phyloP scores from a whole-genome alignment of 1,284 basidiomycete genomes.

The Trametes sp. region DNA sequence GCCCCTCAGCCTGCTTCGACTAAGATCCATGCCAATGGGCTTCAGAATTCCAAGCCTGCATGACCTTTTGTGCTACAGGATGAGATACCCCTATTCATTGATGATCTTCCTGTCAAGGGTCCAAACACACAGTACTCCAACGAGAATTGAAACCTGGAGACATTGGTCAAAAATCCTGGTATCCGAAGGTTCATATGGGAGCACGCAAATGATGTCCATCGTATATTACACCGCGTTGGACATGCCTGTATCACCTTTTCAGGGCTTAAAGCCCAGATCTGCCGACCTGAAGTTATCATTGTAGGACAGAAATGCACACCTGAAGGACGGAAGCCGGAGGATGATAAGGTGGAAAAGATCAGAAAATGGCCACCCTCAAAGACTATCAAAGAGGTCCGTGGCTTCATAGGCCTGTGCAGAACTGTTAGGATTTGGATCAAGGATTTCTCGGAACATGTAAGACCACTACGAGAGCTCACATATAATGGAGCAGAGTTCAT shows the following conservation, averaged over 20 bases:
- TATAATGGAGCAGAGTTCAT: slow-evolving; percentile 31
- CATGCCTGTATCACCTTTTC: slow-evolving; percentile 36
- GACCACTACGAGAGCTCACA: slow-evolving; percentile 36
- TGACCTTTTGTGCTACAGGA: not conserved
- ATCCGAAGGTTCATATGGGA: slow-evolving; percentile 44
- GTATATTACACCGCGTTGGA: slow-evolving; percentile 39
- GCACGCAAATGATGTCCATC: slow-evolving; percentile 37
- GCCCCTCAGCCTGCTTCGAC: not conserved
- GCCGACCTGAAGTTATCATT: slow-evolving; percentile 21
- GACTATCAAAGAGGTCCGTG: not conserved
- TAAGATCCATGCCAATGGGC: not conserved
- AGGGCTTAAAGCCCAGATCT: slow-evolving; percentile 28
- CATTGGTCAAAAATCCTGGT: slow-evolving; percentile 11
- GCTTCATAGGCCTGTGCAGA: not conserved
- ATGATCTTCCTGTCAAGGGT: not conserved
- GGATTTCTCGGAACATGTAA: slow-evolving; percentile 8
- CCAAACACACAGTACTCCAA: not conserved
- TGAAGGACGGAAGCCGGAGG: slow-evolving; percentile 27
- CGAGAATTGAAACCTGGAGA: not conserved
- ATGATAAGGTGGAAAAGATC: not conserved
- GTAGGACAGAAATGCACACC: slow-evolving; percentile 37
- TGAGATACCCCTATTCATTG: not conserved
- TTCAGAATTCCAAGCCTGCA: not conserved
- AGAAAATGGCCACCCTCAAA: not conserved
- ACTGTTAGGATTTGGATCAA: not conserved